A percentile compares a stretch with the other conserved stretches of the same genome.
These are phyloP conservation scores for Exophiala spinifera DNA, from an alignment of 2,329 filamentous ascomycete species.

Conservation along the genomic window DNA sequence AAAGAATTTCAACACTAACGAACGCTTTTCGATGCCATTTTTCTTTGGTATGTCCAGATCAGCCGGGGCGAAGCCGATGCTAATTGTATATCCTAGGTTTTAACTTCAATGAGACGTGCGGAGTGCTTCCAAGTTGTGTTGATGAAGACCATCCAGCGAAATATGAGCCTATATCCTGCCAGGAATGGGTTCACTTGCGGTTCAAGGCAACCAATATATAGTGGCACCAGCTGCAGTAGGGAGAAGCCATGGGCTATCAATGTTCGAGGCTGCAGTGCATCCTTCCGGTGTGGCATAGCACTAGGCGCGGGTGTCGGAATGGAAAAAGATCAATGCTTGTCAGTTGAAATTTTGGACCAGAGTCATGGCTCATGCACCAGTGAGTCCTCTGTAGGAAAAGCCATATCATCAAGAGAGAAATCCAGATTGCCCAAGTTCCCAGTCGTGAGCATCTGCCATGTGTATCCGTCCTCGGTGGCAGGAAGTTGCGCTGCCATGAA, in stretches of 20 bases:
- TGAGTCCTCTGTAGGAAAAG: not conserved
- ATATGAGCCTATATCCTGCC: constrained; percentile 38
- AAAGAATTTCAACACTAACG: constrained; percentile 35
- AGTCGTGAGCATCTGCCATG: not conserved
- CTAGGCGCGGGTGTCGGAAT: not conserved
- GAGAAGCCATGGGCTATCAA: not conserved
- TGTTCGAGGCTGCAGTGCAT: not conserved
- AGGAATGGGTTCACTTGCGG: not conserved
- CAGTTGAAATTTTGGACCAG: not conserved
- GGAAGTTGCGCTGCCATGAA: not conserved
- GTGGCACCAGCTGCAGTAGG: not conserved
- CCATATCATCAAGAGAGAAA: not conserved
- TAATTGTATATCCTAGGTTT: constrained; percentile 30
- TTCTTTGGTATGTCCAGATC: constrained; percentile 44
- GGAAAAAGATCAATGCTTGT: not conserved
- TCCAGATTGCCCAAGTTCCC: not conserved
- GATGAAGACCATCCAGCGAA: constrained; percentile 45
- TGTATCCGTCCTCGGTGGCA: not conserved
- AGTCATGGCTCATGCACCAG: not conserved
- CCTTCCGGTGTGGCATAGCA: not conserved
- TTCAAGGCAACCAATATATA: not conserved
- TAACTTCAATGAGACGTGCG: constrained; percentile 51
- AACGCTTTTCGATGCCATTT: constrained; percentile 54
- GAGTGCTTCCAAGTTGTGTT: constrained; percentile 43
- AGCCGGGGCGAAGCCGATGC: not conserved